Base-by-base conservation (phyloP, 345 rosid species). In the Syzygium oleosum region DNA sequence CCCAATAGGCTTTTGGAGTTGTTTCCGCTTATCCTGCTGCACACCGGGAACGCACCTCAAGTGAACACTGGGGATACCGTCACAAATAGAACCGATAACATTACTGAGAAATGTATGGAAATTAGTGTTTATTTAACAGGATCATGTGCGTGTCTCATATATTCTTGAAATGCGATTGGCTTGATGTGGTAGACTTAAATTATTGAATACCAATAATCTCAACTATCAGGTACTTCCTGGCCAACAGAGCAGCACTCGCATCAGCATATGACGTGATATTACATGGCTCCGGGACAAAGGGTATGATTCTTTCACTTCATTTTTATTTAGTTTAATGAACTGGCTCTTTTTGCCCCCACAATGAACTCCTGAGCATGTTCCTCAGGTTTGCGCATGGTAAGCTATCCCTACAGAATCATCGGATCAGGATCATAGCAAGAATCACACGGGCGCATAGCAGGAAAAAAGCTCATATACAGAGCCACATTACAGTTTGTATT, bases 21-120 rank as follows among this genome's bases (percentile, higher is more conserved):
- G 34, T 13, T n/a, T 2, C 4, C 0, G 9, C 9, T n/a, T 61
- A 7, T 61, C 6, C 12, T 29, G 2, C 65, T 5, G 0, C 65
- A 59, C 65, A 25, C 16, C 52, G 15, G 15, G 15, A 25, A 59
- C 65, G 27, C 12, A 12, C 27, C 65, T 59, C 65, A 59, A 27
- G 27, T 25, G 65, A 59, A 59, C 65, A 59, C 12, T 59, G 12
- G 5, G 31, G 0, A 59, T 59, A 0, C 31, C 2, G 27, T 59
- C 15, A 2, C 29, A 25, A 12, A 25, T 59, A 27, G 65, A 59
- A 29, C 15, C 0, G 15, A 59, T 2, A 25, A 0, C 16, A 59
- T n/a, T 25, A 58, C 65, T 0, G 31, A n/a, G 12, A 59, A 59
- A 59, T 7, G 11, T 11, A 59, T 59, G 29, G 29, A 59, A 59